A percentile compares a stretch with the other conserved stretches of the same genome.
Conservation (phyloP, 148 eudicot species). For the Pharnaceum exiguum region DNA sequence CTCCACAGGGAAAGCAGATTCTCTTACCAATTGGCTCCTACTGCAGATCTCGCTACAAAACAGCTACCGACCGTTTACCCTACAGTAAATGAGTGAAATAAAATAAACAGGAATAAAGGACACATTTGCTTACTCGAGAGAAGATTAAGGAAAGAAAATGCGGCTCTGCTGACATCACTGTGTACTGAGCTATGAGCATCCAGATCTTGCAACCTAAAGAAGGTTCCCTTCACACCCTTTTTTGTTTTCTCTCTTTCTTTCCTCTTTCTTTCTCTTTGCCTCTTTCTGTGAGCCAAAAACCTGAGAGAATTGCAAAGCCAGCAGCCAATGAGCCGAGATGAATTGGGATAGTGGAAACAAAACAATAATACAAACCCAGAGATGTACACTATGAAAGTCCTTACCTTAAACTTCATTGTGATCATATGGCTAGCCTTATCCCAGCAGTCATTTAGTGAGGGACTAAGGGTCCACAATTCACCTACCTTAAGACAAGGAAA, state of each 20-base stretch:
- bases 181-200: slow-evolving; percentile 16
- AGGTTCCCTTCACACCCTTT: slow-evolving; percentile 15
- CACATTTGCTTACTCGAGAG: too few species aligned
- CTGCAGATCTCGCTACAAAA: slow-evolving; percentile 15
- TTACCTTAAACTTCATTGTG: slow-evolving; percentile 1
- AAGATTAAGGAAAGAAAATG: background rate
- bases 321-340: slow-evolving; percentile 17
- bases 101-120: background rate
- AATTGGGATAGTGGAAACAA: slow-evolving; percentile 5
- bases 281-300: background rate
- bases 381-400: slow-evolving; percentile 23
- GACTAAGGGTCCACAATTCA: slow-evolving; percentile 8
- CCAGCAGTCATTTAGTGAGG: slow-evolving; percentile 3
- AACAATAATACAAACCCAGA: background rate
- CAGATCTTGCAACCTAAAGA: slow-evolving; percentile 28
- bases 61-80: slow-evolving; percentile 7
- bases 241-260: background rate
- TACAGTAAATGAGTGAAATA: background rate
- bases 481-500: background rate
- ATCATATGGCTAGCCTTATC: slow-evolving; percentile 25
- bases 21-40: slow-evolving; percentile 19
- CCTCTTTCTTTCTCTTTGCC: slow-evolving; percentile 9
- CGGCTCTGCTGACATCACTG: slow-evolving; percentile 23
- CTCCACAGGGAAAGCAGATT: slow-evolving; percentile 11
- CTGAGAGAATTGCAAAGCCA: slow-evolving; percentile 1